Conservation (phyloP, 2,329 filamentous ascomycete species). For the Cercospora sojina region DNA sequence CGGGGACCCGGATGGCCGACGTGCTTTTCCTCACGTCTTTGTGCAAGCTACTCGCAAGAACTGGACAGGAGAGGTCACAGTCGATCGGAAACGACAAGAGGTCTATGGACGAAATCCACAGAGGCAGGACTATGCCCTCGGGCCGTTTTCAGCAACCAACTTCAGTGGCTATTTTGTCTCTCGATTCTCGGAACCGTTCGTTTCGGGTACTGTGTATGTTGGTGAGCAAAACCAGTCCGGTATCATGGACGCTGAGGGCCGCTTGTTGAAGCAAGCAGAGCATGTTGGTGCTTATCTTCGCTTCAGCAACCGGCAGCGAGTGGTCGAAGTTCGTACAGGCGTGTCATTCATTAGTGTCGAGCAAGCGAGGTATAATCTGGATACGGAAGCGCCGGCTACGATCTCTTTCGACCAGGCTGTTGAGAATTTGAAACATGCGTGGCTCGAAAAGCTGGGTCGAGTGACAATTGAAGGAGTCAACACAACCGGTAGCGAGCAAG, state of each 20-base stretch:
- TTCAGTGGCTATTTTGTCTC: constrained; percentile 52
- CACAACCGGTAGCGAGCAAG: constrained; percentile 42
- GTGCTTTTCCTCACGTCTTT: constrained; percentile 41
- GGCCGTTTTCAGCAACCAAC: constrained; percentile 43
- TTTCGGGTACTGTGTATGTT: neutral
- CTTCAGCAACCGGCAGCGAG: constrained; percentile 35
- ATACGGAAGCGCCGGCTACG: constrained; percentile 44
- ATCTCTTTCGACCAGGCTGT: constrained; percentile 44
- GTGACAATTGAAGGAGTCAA: constrained; percentile 48
- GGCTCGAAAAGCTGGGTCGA: constrained; percentile 49
- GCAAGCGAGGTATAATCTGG: constrained; percentile 49
- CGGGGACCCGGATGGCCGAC: neutral
- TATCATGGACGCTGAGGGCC: neutral
- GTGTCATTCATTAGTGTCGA: constrained; percentile 51
- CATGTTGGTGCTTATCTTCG: constrained; percentile 45
- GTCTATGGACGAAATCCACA: constrained; percentile 49
- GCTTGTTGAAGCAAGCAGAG: constrained; percentile 38
- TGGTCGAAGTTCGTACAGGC: constrained; percentile 49
- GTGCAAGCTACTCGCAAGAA: constrained; percentile 49
- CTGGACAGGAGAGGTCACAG: constrained; percentile 47
- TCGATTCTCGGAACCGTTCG: constrained; percentile 48
- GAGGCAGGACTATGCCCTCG: constrained; percentile 49
- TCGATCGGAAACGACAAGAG: constrained; percentile 42
- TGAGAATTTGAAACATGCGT: constrained; percentile 43
- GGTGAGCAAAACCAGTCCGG: neutral